Evolutionary conservation across 192 early-diverging fungal species (phyloP), one percentile per base, ranked within the genome.

Genomic region (Radiomyces spectabilis): DNA sequence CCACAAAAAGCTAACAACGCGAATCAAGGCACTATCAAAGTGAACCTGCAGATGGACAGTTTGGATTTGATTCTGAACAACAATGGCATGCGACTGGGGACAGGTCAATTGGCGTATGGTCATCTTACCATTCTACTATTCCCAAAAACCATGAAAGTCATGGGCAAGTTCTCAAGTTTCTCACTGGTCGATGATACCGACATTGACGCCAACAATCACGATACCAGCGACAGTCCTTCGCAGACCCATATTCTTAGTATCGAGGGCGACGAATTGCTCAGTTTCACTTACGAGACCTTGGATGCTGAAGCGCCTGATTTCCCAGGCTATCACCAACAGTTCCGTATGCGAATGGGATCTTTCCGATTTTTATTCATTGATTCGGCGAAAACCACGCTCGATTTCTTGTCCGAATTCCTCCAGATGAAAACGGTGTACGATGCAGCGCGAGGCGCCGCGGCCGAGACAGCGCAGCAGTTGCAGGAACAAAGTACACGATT

Each of bases 361-460:
- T 72, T 85, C 35, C 73, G 74, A 24, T 13, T 91, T n/a, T 66
- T 67, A 10, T 87, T 84, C 64, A 63, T 85, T 9, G 82, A 86
- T 37, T 63, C 83, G 27, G 51, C 86, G 16, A 63, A 73, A 22
- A 69, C 75, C 30, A 57, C 87, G 6, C 69, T 85, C 53, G 71
- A 63, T 30, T 94, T 79, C 60, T 76, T 87, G 13, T 81, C 76
- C 37, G 70, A 87, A 48, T 89, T 94, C 57, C 59, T 78, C 1
- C 71, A 76, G 29, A 87, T 92, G 85, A 81, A 89, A 45, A 66
- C 63, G 27, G 38, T 88, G 18, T 78, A 85, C 49, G 91, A 92
- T 40, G 66, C 76, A 0, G 89, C 91, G 1, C 66, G 91, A 0
- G 65, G 70, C 43, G 81, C 85, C 1, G 83, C 86, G 0, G 71